Evolutionary conservation across 306 rosid genomes (phyloP), one percentile per base, ranked within the genome.

Genomic region (Notholithocarpus densiflorus): DNA sequence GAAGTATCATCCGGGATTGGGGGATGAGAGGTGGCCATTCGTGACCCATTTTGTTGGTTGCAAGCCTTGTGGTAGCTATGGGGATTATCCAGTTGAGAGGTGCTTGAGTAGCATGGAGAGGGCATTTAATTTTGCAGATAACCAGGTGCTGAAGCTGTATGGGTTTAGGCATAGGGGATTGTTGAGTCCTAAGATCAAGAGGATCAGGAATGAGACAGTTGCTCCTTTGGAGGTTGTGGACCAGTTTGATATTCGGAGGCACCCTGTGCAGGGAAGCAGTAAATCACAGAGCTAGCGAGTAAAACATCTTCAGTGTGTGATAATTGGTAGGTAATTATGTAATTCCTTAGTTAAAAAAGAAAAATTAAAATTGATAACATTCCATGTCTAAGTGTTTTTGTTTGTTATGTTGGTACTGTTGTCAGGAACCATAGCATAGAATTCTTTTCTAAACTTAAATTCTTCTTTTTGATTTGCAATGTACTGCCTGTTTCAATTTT

Each of bases 111-210:
- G 53, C 53, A 48, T 48, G 53, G 53, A 48, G 53, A 48, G 53
- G 53, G 91, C 91, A 1, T 88, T 83, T 61, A 88, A 88, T 70
- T 88, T 88, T 56, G 91, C 89, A 0, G 89, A 88, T 73, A 85
- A 88, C 55, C 91, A 88, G 65, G 89, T 88, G 77, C 84, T 88
- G 62, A 82, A 74, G 62, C 82, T 88, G n/a, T 88, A 88, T 29
- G 91, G 91, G 61, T 88, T 88, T 82, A 77, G 87, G 48, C 89
- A 88, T 74, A 79, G 89, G 76, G 89, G 91, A 6, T 77, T 88
- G 71, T 68, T 88, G 84, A 88, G 91, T 68, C 91, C 91, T 55
- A 88, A 88, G 78, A 83, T 88, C 62, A 83, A 81, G 81, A 84
- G 91, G 75, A 81, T 83, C 62, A 88, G 91, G 79, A 85, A 88